phyloP scores from a whole-genome alignment of 2,329 filamentous ascomycete genomes.

The Beauveria varroae region DNA sequence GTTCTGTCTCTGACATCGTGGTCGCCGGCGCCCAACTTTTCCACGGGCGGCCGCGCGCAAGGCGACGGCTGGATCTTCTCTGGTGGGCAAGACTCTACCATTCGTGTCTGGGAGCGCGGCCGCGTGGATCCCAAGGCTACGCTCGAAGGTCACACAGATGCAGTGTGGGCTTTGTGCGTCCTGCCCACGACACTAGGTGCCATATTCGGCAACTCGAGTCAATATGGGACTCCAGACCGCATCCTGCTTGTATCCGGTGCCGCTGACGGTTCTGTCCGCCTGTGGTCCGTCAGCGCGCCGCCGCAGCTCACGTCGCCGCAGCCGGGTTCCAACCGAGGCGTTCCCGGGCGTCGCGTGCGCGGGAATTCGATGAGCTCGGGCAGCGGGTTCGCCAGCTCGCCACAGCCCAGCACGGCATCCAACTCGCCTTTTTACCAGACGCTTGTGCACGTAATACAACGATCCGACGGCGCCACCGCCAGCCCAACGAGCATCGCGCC shows the following conservation, averaged over 20 bases:
- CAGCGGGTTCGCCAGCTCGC: constrained; percentile 82
- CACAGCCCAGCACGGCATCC: constrained; percentile 80
- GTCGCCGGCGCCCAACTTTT: constrained; percentile 80
- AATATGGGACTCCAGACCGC: constrained; percentile 74
- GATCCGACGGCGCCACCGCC: constrained; percentile 55
- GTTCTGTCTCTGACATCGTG: constrained; percentile 84
- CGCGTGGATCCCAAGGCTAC: constrained; percentile 93
- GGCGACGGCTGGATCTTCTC: constrained; percentile 99
- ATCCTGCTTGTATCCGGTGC: constrained; percentile 86
- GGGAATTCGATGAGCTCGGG: constrained; percentile 93
- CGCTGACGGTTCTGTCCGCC: constrained; percentile 82
- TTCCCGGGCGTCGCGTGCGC: constrained; percentile 56
- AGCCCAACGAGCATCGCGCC: constrained; percentile 92
- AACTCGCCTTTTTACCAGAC: constrained; percentile 82
- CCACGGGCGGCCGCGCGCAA: constrained; percentile 76
- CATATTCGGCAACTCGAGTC: constrained; percentile 68
- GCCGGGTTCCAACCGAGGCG: constrained; percentile 54
- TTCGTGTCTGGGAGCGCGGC: constrained; percentile 92
- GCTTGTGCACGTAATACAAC: constrained; percentile 77
- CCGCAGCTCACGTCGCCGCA: constrained; percentile 79
- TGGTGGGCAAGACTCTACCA: constrained; percentile 85
- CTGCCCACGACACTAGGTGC: constrained; percentile 74
- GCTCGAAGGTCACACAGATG: constrained; percentile 88
- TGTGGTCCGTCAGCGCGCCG: constrained; percentile 91
- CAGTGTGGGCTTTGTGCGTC: constrained; percentile 92